These are phyloP conservation scores for Barnettozyma populi DNA, from an alignment of 805 yeast genomes.

Conservation along the genomic window DNA sequence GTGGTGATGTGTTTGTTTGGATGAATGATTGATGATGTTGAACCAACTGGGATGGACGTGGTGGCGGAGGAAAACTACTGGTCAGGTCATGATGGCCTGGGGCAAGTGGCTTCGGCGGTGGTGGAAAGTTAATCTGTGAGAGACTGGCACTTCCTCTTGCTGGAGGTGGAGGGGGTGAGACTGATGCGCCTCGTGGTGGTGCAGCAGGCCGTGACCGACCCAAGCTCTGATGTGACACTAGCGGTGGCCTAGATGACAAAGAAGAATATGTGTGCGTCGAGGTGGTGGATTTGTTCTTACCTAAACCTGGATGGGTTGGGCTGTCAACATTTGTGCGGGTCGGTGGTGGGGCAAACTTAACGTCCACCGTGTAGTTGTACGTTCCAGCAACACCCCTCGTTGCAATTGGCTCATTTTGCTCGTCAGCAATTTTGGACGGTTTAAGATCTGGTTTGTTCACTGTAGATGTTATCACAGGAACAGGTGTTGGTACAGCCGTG, in stretches of 20 bases:
- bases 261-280: neutral
- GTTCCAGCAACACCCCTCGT: constrained; percentile 30
- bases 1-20: neutral
- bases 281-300: neutral
- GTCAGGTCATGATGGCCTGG: neutral
- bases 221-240: neutral
- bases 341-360: constrained; percentile 31
- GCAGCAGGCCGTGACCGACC: neutral
- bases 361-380: constrained; percentile 29
- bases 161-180: constrained; percentile 7
- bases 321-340: neutral
- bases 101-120: constrained; percentile 15
- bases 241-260: neutral
- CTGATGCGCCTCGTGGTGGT: neutral
- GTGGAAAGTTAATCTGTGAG: constrained; percentile 16
- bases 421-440: neutral
- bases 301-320: neutral
- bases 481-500: neutral
- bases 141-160: neutral
- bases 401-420: constrained; percentile 10
- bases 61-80: constrained; percentile 2
- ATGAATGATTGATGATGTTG: neutral
- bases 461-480: neutral
- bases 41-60: constrained; percentile 1
- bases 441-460: neutral